Evolutionary conservation across 2,329 filamentous ascomycete genomes (phyloP).

Genomic region (Ophiobolus disseminans): DNA sequence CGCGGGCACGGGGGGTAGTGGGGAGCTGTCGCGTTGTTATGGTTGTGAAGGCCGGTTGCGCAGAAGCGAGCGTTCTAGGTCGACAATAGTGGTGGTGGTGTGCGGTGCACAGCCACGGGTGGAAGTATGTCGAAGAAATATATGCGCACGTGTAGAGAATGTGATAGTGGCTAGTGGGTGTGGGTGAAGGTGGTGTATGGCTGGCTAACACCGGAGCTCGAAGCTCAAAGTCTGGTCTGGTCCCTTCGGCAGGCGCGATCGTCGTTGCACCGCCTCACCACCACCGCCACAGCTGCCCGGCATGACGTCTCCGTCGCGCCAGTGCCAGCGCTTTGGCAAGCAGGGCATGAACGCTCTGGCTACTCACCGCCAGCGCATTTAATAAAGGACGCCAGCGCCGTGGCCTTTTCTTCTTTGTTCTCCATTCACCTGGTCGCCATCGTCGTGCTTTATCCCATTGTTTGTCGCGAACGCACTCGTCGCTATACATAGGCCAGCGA

Average conservation of each 20-base stretch:
- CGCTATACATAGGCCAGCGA: conserved; percentile 46
- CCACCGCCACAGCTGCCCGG: background rate
- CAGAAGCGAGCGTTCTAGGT: conserved; percentile 21
- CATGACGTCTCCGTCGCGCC: conserved; percentile 27
- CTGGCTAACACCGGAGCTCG: conserved; percentile 1
- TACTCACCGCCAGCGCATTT: conserved; percentile 33
- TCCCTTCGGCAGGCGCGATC: conserved; percentile 10
- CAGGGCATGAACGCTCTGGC: conserved; percentile 31
- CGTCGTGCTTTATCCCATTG: conserved; percentile 6
- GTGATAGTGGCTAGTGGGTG: background rate
- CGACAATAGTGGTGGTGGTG: conserved; percentile 1
- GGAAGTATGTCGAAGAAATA: conserved; percentile 31
- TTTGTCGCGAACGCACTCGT: conserved; percentile 31
- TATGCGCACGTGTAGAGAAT: conserved; percentile 5
- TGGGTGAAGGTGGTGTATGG: conserved; percentile 8
- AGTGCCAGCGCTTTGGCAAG: conserved; percentile 20
- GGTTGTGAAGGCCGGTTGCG: conserved; percentile 8
- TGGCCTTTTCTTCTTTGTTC: conserved; percentile 15
- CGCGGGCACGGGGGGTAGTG: conserved; percentile 40
- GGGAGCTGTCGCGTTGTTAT: conserved; percentile 17
- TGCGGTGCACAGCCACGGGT: conserved; percentile 39
- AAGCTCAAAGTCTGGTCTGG: no score
- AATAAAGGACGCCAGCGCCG: conserved; percentile 25
- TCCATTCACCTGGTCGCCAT: conserved; percentile 21
- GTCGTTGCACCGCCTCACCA: background rate